Percentiles rank a stretch among this genome's conserved stretches.
phyloP scores from a whole-genome alignment of 1,284 basidiomycete genomes.

The Puccinia hordei region DNA sequence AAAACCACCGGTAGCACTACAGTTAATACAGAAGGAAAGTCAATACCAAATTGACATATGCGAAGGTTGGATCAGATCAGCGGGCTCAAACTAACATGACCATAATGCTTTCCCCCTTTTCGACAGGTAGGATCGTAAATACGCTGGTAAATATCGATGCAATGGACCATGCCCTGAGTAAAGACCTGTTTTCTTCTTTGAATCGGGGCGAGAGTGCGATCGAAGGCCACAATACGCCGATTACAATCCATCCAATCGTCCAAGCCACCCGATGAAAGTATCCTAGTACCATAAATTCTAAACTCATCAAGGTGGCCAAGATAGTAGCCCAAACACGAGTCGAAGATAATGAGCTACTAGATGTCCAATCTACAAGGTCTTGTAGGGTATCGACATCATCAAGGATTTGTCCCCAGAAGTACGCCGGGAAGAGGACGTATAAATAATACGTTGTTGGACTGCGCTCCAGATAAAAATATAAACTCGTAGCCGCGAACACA shows the following conservation, averaged over 20 bases:
- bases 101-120: constrained; percentile 70
- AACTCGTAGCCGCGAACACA: constrained; percentile 59
- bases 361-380: constrained; percentile 8
- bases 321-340: constrained; percentile 28
- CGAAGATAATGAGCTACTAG: not conserved
- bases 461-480: constrained; percentile 68
- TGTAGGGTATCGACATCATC: constrained; percentile 46
- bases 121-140: constrained; percentile 73
- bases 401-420: constrained; percentile 64
- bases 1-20: constrained; percentile 24
- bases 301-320: constrained; percentile 54
- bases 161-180: constrained; percentile 64
- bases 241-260: constrained; percentile 69
- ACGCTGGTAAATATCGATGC: constrained; percentile 67
- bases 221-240: constrained; percentile 72
- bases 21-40: constrained; percentile 10
- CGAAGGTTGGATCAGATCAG: not conserved
- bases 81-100: constrained; percentile 65
- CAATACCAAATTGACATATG: not conserved
- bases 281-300: constrained; percentile 75
- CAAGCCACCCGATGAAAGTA: constrained; percentile 67
- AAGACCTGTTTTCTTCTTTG: constrained; percentile 57
- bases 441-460: constrained; percentile 75
- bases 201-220: constrained; percentile 62
- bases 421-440: constrained; percentile 74